Base-by-base conservation (phyloP, 371 early-diverging fungal genomes). In the Mortierella sp. region DNA sequence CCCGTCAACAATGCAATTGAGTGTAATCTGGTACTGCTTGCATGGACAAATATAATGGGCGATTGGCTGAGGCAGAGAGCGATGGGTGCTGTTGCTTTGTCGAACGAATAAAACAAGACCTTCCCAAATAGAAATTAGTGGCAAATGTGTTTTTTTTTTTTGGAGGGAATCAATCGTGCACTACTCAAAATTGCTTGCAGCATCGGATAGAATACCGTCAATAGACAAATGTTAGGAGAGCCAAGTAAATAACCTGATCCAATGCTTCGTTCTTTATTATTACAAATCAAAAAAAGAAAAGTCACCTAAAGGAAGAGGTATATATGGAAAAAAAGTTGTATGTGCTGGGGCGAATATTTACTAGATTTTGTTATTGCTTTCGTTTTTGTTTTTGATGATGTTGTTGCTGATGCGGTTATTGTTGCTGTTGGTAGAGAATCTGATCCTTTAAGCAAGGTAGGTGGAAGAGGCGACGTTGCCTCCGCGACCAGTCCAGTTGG, bases 401-500 rank as follows among this genome's bases (percentile, higher is more conserved):
- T 3, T 37, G 45, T 54, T 54, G 28, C 2, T 23, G 23, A 13
- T 54, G 12, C 37, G 6, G 22, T 32, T 34, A 22, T 37, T 15
- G 22, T 34, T 22, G 32, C 12, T n/a, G 58, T 10, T 58, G 58
- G n/a, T 34, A 22, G 4, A 8, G 58, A 19, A 34, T 35, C 19
- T 12, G 19, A 4, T 42, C 12, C 37, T 55, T 83, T 88, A 92
- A 66, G 87, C 92, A 29, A 88, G 83, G 81, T 92, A 92, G 75
- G 89, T 88, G 47, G 91, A 83, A 19, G 90, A 84, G 54, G 89
- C 86, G 61, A 94, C 93, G 62, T 92, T 91, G 82, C 94, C 95
- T 79, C 94, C 95, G 66, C 90, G 90, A 66, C 95, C 94, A 63
- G 95, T 95, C 99, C 98, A 98, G 96, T 98, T 98, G 88, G 96